Conservation (phyloP, 176 grass and related monocot genomes). For the Alopecurus myosuroides region DNA sequence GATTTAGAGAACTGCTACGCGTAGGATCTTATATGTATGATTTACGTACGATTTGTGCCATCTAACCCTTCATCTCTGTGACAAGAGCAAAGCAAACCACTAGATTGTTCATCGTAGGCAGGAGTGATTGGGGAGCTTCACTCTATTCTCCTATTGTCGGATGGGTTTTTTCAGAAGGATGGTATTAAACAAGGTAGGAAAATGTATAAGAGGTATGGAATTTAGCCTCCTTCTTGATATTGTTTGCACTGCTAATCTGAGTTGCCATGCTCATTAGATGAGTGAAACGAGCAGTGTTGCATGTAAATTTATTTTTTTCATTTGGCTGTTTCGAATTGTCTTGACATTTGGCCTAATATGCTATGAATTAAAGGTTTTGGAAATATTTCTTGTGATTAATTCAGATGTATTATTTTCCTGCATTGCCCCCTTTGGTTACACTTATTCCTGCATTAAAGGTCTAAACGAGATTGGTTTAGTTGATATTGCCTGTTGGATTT, state of each 20-base stretch:
- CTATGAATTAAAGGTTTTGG: background rate
- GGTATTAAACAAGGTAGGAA: slow-evolving; percentile 66
- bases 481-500: too few relatives aligned
- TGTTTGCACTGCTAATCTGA: background rate
- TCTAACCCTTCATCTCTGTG: too few relatives aligned
- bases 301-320: background rate
- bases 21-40: too few relatives aligned
- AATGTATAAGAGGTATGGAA: slow-evolving; percentile 61
- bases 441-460: background rate
- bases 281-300: background rate
- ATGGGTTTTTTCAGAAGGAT: slow-evolving; percentile 68
- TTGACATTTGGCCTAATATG: background rate
- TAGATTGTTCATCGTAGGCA: too few relatives aligned
- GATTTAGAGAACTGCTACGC: too few relatives aligned
- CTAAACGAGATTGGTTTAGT: background rate
- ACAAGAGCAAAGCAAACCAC: too few relatives aligned
- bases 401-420: background rate
- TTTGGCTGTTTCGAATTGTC: background rate
- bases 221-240: background rate
- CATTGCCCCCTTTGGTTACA: background rate
- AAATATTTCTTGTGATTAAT: background rate
- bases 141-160: slow-evolving; percentile 57
- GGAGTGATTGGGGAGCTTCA: slow-evolving; percentile 44
- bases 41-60: too few relatives aligned
- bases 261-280: background rate